Percentiles rank a stretch among this genome's conserved stretches.
Conservation (phyloP, 352 stramenopile species). For the Peronospora belbahrii region DNA sequence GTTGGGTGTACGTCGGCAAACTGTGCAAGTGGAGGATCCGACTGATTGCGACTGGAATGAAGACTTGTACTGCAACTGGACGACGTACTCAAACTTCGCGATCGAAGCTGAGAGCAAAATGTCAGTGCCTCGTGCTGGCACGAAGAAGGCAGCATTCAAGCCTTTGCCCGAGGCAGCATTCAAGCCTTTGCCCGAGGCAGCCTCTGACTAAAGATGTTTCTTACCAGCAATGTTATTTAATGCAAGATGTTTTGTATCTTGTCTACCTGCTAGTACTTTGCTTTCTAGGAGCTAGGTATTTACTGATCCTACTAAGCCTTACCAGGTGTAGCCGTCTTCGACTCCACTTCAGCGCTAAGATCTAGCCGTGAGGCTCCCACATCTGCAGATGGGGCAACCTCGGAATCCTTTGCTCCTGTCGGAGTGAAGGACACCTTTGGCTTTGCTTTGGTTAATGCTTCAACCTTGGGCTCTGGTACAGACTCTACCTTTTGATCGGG, state of each 20-base stretch:
- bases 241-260: conserved; percentile 12
- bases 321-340: conserved; percentile 4
- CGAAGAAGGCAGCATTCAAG: conserved; percentile 29
- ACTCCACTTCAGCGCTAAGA: conserved; percentile 3
- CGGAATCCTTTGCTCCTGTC: conserved; percentile 5
- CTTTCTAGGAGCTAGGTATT: conserved; percentile 8
- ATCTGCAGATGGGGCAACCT: conserved; percentile 6
- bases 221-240: conserved; percentile 21
- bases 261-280: too few relatives aligned
- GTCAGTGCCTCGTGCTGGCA: conserved; percentile 60
- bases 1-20: conserved; percentile 50
- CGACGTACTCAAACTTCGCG: conserved; percentile 31
- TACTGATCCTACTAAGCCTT: conserved; percentile 12
- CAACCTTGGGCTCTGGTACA: conserved; percentile 7
- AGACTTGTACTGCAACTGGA: conserved; percentile 49
- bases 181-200: neutral
- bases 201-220: conserved; percentile 26
- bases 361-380: conserved; percentile 1
- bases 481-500: conserved; percentile 13
- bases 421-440: conserved; percentile 4
- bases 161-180: conserved; percentile 11
- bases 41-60: conserved; percentile 53
- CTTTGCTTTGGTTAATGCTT: conserved; percentile 10
- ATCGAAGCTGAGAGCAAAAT: conserved; percentile 49
- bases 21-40: conserved; percentile 61